Evolutionary conservation across 2,329 filamentous ascomycete species (phyloP).

Genomic region (Aspergillus sp.): DNA sequence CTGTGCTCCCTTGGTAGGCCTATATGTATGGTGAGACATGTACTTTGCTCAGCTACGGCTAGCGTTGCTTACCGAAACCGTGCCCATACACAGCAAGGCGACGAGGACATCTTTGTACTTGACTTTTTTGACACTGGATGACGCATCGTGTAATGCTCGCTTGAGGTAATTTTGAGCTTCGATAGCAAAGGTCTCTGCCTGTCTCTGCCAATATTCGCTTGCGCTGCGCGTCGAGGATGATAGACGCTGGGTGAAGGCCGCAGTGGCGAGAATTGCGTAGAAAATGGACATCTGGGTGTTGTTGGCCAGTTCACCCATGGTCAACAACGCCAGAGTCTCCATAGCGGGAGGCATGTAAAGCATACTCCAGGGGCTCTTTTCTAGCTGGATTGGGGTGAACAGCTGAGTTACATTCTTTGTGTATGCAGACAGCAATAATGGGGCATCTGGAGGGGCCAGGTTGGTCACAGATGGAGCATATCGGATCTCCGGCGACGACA

Average conservation of each 20-base stretch:
- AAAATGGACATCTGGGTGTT: conserved; percentile 44
- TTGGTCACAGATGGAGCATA: not conserved
- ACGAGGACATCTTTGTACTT: conserved; percentile 52
- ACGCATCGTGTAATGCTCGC: conserved; percentile 38
- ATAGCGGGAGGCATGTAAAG: conserved; percentile 48
- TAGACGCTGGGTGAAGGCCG: conserved; percentile 45
- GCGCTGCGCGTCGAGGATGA: conserved; percentile 22
- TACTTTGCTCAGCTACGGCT: not conserved
- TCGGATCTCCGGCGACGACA: not conserved
- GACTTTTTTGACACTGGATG: conserved; percentile 37
- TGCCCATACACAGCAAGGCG: conserved; percentile 47
- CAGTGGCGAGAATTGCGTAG: conserved; percentile 46
- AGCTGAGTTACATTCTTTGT: conserved; percentile 36
- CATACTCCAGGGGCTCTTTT: conserved; percentile 49
- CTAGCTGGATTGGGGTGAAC: conserved; percentile 33
- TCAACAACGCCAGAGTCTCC: conserved; percentile 46
- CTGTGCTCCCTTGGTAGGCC: conserved; percentile 34
- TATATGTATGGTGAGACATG: not conserved
- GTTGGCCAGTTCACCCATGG: conserved; percentile 43
- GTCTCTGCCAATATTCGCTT: conserved; percentile 35
- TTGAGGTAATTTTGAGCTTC: conserved; percentile 37
- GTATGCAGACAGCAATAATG: conserved; percentile 45
- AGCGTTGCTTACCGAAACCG: conserved; percentile 30
- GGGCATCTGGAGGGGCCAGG: conserved; percentile 31
- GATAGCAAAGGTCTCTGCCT: conserved; percentile 31